A percentile compares a stretch with the other conserved stretches of the same genome.
Evolutionary conservation across 257 asterid genomes (phyloP).

Genomic region (Nicotiana attenuata): DNA sequence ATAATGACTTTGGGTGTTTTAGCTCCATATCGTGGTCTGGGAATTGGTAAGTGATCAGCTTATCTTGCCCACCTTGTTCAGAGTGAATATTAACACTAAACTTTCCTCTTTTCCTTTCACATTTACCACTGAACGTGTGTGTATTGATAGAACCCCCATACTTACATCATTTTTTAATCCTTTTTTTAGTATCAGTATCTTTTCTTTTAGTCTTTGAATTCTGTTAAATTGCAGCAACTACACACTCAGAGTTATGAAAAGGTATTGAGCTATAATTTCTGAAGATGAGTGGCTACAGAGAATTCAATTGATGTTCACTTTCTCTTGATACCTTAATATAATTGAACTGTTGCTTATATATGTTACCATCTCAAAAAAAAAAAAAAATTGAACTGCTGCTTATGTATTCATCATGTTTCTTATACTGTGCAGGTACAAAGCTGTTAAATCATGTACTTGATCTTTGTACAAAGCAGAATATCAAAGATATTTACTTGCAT

Average conservation of each 20-base stretch:
- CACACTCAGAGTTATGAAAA: not conserved
- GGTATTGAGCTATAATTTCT: not conserved
- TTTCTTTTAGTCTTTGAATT: not conserved
- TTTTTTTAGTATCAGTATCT: not conserved
- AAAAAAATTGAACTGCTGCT: not conserved
- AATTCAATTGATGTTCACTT: not conserved
- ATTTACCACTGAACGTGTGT: not conserved
- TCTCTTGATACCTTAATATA: not conserved
- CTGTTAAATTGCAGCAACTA: not conserved
- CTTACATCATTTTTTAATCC: not conserved
- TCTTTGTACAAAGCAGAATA: conserved; percentile 69
- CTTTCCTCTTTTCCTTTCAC: not conserved
- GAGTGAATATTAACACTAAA: not conserved
- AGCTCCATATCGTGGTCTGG: conserved; percentile 51
- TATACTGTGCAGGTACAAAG: conserved; percentile 50
- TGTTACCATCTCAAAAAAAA: too few species aligned
- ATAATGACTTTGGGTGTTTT: conserved; percentile 74
- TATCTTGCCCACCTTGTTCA: not conserved
- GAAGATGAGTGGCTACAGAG: not conserved
- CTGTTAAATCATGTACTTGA: conserved; percentile 80
- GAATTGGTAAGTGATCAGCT: conserved; percentile 35
- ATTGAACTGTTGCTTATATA: not conserved
- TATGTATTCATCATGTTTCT: not conserved
- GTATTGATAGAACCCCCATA: not conserved
- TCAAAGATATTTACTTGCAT: conserved; percentile 81